A percentile compares a stretch with the other conserved stretches of the same genome.
Evolutionary conservation across 1,139 yeast genomes (phyloP).

Genomic region (Scheffersomyces quercinus): DNA sequence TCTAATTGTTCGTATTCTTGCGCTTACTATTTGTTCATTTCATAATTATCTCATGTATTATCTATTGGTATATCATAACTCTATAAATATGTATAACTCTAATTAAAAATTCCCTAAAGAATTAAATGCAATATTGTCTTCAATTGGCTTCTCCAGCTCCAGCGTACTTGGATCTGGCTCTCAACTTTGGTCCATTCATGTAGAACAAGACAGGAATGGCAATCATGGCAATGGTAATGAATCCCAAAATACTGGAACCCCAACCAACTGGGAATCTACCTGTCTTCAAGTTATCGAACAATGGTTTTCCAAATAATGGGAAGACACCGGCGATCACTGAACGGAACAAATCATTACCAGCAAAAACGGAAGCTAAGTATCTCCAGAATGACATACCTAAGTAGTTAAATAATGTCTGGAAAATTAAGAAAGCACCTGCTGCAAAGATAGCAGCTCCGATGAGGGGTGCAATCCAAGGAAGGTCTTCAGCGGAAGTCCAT

Average conservation of each 20-base stretch:
- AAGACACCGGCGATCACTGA: constrained; percentile 59
- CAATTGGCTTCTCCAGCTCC: too few species aligned
- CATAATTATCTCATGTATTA: too few species aligned
- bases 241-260: constrained; percentile 54
- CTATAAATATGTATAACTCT: too few species aligned
- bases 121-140: too few species aligned
- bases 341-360: constrained; percentile 55
- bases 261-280: constrained; percentile 54
- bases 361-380: constrained; percentile 59
- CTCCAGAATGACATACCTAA: constrained; percentile 36
- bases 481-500: constrained; percentile 44
- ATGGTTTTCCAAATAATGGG: constrained; percentile 58
- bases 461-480: constrained; percentile 47
- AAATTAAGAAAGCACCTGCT: constrained; percentile 38
- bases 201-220: constrained; percentile 49
- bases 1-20: too few species aligned
- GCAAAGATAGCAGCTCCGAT: constrained; percentile 44
- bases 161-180: constrained; percentile 48
- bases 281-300: constrained; percentile 47
- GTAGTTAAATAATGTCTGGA: constrained; percentile 41
- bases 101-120: too few species aligned
- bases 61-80: too few species aligned
- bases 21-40: too few species aligned
- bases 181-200: constrained; percentile 48
- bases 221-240: constrained; percentile 42